Evolutionary conservation across 2,329 filamentous ascomycete species (phyloP).

Genomic region (Domatiomyces globalis): DNA sequence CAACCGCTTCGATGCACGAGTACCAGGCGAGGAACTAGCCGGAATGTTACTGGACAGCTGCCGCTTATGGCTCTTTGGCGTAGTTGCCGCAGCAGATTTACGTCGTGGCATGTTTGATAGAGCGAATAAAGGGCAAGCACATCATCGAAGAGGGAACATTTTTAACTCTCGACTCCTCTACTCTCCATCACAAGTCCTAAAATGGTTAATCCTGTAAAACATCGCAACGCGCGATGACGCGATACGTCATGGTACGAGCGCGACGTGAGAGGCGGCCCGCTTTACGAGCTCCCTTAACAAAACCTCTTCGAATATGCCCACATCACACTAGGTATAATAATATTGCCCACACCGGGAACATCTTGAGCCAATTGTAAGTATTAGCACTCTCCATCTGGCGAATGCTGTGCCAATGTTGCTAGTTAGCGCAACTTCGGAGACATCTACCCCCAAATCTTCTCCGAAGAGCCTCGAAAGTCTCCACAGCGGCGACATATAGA

Average conservation of each 20-base stretch:
- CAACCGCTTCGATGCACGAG: constrained; percentile 13
- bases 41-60: constrained; percentile 6
- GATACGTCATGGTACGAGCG: background rate
- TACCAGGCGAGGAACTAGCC: constrained; percentile 7
- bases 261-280: too few relatives aligned
- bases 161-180: too few relatives aligned
- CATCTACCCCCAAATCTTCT: background rate
- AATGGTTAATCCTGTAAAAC: too few relatives aligned
- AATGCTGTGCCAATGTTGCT: background rate
- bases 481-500: background rate
- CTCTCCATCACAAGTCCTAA: background rate
- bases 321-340: background rate
- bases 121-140: background rate
- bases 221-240: background rate
- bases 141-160: background rate
- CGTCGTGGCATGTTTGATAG: constrained; percentile 5
- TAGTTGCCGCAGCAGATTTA: constrained; percentile 6
- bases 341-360: background rate
- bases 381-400: too few relatives aligned
- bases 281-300: too few relatives aligned
- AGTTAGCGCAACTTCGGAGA: background rate
- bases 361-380: background rate
- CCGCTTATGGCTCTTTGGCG: constrained; percentile 11
- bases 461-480: background rate
- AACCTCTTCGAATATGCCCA: too few relatives aligned